These are phyloP conservation scores for Pseudophaeomoniella oleicola DNA, from an alignment of 2,329 filamentous ascomycete species.

Conservation along the genomic window DNA sequence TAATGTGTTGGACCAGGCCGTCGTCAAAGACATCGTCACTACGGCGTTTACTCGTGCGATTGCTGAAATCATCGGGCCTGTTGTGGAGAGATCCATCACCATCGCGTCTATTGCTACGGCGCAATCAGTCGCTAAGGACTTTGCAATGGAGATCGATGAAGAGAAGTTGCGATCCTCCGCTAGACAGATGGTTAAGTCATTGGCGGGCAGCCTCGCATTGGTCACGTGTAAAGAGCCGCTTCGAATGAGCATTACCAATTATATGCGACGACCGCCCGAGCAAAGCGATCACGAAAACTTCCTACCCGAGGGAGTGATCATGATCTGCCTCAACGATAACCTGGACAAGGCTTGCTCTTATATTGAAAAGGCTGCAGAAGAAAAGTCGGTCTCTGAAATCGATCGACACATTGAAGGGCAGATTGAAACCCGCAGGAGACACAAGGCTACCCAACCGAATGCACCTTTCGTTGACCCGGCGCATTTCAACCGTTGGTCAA, in stretches of 20 bases:
- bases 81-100: constrained; percentile 92
- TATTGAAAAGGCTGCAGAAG: constrained; percentile 90
- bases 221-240: constrained; percentile 98
- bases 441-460: constrained; percentile 59
- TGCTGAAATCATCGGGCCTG: constrained; percentile 90
- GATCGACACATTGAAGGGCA: constrained; percentile 81
- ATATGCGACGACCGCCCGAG: constrained; percentile 68
- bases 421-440: constrained; percentile 60
- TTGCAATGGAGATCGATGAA: constrained; percentile 82
- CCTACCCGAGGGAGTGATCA: constrained; percentile 82
- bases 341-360: constrained; percentile 84
- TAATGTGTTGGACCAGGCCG: constrained; percentile 57
- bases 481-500: constrained; percentile 70
- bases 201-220: constrained; percentile 81
- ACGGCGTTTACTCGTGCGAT: constrained; percentile 79
- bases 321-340: constrained; percentile 99
- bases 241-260: constrained; percentile 92
- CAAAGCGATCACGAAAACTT: constrained; percentile 39
- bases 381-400: constrained; percentile 84
- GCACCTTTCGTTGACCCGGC: constrained; percentile 65
- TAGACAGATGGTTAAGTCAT: constrained; percentile 85
- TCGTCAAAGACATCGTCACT: constrained; percentile 61
- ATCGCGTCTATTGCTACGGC: constrained; percentile 95
- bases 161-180: constrained; percentile 74
- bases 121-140: constrained; percentile 92